Evolutionary conservation across 2,329 filamentous ascomycete species (phyloP).

Genomic region (Trichoderma asperellum): DNA sequence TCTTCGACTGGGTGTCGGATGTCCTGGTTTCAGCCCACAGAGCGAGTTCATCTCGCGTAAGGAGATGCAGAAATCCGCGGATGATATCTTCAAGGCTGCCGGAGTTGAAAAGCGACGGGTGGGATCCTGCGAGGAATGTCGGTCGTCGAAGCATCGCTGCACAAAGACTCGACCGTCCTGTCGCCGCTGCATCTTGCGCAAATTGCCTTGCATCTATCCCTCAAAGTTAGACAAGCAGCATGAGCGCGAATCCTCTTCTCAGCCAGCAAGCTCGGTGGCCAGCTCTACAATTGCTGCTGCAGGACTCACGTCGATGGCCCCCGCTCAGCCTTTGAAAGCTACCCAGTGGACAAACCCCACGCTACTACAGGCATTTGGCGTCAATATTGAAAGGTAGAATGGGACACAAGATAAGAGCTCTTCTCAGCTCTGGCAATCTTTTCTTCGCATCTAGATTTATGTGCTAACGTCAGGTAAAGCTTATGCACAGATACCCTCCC

Average conservation of each 20-base stretch:
- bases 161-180: slow-evolving; percentile 36
- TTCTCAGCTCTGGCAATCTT: neutral
- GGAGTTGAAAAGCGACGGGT: slow-evolving; percentile 38
- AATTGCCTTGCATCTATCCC: slow-evolving; percentile 33
- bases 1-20: slow-evolving; percentile 35
- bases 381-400: slow-evolving; percentile 23
- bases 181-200: slow-evolving; percentile 35
- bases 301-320: neutral
- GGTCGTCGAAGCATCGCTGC: slow-evolving; percentile 37
- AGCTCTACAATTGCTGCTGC: slow-evolving; percentile 15
- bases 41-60: slow-evolving; percentile 32
- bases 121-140: slow-evolving; percentile 38
- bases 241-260: slow-evolving; percentile 23
- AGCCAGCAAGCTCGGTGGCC: slow-evolving; percentile 24
- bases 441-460: neutral
- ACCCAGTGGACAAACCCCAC: slow-evolving; percentile 10
- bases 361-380: slow-evolving; percentile 18
- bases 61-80: slow-evolving; percentile 34
- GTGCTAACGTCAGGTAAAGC: slow-evolving; percentile 6
- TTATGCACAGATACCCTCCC: slow-evolving; percentile 32
- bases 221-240: slow-evolving; percentile 27
- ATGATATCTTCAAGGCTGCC: slow-evolving; percentile 37
- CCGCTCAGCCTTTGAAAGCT: neutral
- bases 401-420: neutral
- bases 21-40: slow-evolving; percentile 35